Conservation (phyloP, 352 stramenopile genomes). For the Phytophthora ohioensis region DNA sequence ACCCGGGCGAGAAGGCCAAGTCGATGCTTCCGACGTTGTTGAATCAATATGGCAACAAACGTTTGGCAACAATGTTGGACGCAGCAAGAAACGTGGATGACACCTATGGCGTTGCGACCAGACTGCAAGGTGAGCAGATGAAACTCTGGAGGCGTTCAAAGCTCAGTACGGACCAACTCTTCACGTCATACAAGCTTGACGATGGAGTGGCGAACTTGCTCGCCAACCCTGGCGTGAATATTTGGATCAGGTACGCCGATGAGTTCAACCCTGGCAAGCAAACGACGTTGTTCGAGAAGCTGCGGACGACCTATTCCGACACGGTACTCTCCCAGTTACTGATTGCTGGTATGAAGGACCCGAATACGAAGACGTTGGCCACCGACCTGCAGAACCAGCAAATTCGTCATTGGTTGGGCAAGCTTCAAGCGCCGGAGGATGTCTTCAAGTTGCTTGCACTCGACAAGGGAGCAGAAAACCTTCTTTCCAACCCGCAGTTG, state of each 20-base stretch:
- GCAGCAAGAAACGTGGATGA: neutral
- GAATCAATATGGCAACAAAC: neutral
- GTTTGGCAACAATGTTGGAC: slow-evolving; percentile 4
- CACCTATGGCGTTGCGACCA: neutral
- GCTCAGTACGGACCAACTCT: slow-evolving; percentile 3
- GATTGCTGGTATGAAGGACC: neutral
- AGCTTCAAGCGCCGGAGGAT: neutral
- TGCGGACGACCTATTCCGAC: neutral
- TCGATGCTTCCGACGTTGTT: slow-evolving; percentile 1
- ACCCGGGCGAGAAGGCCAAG: neutral
- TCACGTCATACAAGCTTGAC: slow-evolving; percentile 8
- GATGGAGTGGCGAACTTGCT: neutral
- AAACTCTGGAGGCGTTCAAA: neutral
- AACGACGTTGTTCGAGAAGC: neutral
- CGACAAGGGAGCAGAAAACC: slow-evolving; percentile 4
- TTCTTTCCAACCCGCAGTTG: slow-evolving; percentile 8
- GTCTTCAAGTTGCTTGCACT: neutral
- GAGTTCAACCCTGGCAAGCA: slow-evolving; percentile 3
- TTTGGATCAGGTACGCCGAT: slow-evolving; percentile 17
- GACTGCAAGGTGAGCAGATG: slow-evolving; percentile 12
- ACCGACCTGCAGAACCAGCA: neutral
- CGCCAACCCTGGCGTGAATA: neutral
- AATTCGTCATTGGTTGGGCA: neutral
- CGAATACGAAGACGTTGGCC: neutral
- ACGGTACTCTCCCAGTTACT: neutral